These are phyloP conservation scores for Leucosporidium creatinivorum DNA, from an alignment of 768 basidiomycete genomes.

Conservation along the genomic window DNA sequence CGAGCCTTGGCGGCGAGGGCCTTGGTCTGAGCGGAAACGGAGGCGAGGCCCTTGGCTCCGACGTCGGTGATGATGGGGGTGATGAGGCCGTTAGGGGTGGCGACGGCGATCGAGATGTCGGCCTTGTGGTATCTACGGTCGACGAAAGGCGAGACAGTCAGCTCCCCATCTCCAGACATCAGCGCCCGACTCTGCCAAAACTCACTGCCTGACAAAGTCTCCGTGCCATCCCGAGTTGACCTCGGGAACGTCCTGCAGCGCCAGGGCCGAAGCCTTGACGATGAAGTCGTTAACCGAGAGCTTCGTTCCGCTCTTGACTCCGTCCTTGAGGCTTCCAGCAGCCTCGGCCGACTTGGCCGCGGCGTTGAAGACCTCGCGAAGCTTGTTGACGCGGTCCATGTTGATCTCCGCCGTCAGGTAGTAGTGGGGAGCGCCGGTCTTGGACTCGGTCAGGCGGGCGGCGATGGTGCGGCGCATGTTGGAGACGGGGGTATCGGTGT, in stretches of 20 bases:
- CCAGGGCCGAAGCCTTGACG: conserved; percentile 86
- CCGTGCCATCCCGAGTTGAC: conserved; percentile 97
- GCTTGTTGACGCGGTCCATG: conserved; percentile 92
- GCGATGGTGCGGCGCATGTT: conserved; percentile 96
- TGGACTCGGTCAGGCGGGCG: conserved; percentile 78
- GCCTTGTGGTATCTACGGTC: conserved; percentile 77
- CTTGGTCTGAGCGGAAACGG: conserved; percentile 88
- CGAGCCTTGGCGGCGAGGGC: conserved; percentile 88
- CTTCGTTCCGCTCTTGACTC: conserved; percentile 51
- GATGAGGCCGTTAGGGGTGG: conserved; percentile 90
- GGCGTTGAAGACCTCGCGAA: conserved; percentile 87
- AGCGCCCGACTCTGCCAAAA: no score
- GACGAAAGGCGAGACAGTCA: conserved; percentile 35
- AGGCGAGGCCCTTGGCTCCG: conserved; percentile 82
- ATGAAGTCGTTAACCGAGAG: conserved; percentile 98
- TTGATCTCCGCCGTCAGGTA: conserved; percentile 89
- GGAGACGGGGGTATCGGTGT: conserved; percentile 78
- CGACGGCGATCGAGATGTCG: conserved; percentile 94
- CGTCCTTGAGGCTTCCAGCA: conserved; percentile 54
- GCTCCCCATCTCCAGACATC: no score
- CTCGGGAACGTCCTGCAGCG: conserved; percentile 89
- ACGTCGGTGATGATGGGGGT: conserved; percentile 95
- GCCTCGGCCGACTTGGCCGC: conserved; percentile 54
- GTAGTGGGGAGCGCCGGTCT: conserved; percentile 93
- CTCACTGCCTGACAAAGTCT: conserved; percentile 88